These are phyloP conservation scores for Aspergillus olivimuriae DNA, from an alignment of 495 filamentous ascomycete genomes.

Conservation along the genomic window DNA sequence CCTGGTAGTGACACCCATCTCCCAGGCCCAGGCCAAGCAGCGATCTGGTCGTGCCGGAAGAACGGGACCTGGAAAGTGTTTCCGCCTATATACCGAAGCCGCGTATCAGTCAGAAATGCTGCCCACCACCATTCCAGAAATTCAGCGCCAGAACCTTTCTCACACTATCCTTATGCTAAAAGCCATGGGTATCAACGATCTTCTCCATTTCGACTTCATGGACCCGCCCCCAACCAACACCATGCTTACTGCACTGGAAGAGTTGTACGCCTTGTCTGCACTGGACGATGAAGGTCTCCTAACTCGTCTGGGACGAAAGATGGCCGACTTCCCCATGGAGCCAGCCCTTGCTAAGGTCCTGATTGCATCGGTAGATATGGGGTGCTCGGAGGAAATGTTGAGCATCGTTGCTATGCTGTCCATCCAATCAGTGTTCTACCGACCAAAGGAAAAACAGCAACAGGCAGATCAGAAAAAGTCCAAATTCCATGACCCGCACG, in stretches of 20 bases:
- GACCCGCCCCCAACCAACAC: conserved; percentile 95
- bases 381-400: conserved; percentile 89
- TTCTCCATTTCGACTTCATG: conserved; percentile 98
- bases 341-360: conserved; percentile 85
- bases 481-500: conserved; percentile 92
- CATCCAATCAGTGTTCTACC: conserved; percentile 79
- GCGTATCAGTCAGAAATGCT: conserved; percentile 97
- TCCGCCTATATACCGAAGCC: conserved; percentile 90
- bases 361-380: conserved; percentile 77
- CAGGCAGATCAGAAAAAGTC: conserved; percentile 97
- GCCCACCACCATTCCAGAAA: conserved; percentile 91
- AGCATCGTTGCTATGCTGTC: conserved; percentile 94
- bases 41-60: conserved; percentile 86
- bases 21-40: conserved; percentile 95
- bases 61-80: conserved; percentile 95
- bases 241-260: conserved; percentile 93
- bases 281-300: conserved; percentile 95
- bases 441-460: conserved; percentile 92
- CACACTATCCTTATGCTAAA: conserved; percentile 97
- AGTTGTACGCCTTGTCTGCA: conserved; percentile 85
- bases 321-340: conserved; percentile 97
- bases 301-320: conserved; percentile 87
- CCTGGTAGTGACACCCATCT: conserved; percentile 89
- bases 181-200: conserved; percentile 97
- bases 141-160: conserved; percentile 92